A percentile compares a stretch with the other conserved stretches of the same genome.
Conservation (phyloP, 495 filamentous ascomycete genomes). For the Terfezia boudieri region DNA sequence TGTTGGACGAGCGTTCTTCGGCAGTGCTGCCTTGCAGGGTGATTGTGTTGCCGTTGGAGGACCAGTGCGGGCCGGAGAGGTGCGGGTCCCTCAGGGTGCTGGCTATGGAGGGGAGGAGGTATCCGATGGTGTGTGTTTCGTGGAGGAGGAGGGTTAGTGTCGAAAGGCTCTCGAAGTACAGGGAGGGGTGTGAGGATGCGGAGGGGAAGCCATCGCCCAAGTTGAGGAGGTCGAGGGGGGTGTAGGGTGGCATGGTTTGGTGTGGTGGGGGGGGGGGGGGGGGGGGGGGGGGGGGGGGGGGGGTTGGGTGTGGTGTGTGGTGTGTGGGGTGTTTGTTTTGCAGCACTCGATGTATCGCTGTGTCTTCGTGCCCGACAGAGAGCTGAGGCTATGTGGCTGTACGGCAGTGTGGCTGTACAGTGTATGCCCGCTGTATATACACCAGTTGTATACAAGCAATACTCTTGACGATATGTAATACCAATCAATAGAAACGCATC, state of each 20-base stretch:
- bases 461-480: too few relatives aligned
- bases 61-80: conserved; percentile 23
- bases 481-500: too few relatives aligned
- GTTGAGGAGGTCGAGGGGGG: neutral
- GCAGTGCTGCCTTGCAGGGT: conserved; percentile 27
- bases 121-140: conserved; percentile 11
- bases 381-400: too few relatives aligned
- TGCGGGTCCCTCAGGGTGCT: conserved; percentile 3
- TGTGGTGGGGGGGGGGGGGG: too few relatives aligned
- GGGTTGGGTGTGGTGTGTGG: too few relatives aligned
- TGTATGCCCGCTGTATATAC: too few relatives aligned
- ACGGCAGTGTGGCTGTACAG: too few relatives aligned
- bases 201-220: conserved; percentile 8
- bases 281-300: too few relatives aligned
- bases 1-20: conserved; percentile 33
- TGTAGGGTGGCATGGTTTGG: neutral
- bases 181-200: conserved; percentile 6
- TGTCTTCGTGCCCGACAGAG: too few relatives aligned
- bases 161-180: conserved; percentile 9
- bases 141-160: conserved; percentile 8
- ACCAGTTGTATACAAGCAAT: too few relatives aligned
- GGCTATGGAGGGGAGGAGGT: conserved; percentile 11
- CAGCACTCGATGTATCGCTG: too few relatives aligned
- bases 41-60: conserved; percentile 27
- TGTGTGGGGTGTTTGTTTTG: too few relatives aligned